Percentiles rank a stretch among this genome's conserved stretches.
Evolutionary conservation across 2,329 filamentous ascomycete species (phyloP).

Genomic region (Sordariomycetes sp.): DNA sequence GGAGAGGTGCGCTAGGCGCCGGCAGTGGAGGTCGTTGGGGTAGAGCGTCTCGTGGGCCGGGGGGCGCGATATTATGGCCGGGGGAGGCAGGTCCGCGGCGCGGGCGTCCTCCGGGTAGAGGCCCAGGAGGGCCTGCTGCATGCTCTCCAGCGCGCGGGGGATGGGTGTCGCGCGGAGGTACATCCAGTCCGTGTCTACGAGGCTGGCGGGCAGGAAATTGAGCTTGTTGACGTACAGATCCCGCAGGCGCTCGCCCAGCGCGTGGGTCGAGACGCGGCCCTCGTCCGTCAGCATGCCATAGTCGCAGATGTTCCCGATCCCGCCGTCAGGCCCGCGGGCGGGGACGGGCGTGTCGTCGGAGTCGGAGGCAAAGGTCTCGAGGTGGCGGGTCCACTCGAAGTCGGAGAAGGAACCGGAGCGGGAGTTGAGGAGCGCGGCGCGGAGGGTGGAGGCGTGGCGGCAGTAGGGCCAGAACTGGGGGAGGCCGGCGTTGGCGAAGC

Average conservation of each 20-base stretch:
- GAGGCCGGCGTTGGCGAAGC: slow-evolving; percentile 71
- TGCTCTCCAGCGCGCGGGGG: slow-evolving; percentile 61
- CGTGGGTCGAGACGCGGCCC: slow-evolving; percentile 58
- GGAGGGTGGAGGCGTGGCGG: slow-evolving; percentile 58
- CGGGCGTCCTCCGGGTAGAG: slow-evolving; percentile 50
- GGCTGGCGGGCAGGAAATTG: slow-evolving; percentile 49
- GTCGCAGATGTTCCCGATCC: slow-evolving; percentile 73
- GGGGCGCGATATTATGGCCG: slow-evolving; percentile 52
- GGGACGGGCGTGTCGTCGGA: slow-evolving; percentile 60
- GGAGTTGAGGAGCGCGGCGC: slow-evolving; percentile 29
- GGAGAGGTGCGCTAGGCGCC: slow-evolving; percentile 56
- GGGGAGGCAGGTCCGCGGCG: slow-evolving; percentile 35
- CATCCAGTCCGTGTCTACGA: slow-evolving; percentile 39
- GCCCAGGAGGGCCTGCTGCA: slow-evolving; percentile 63
- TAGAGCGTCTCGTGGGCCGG: slow-evolving; percentile 64
- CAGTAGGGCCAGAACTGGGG: slow-evolving; percentile 80
- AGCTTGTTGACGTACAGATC: slow-evolving; percentile 64
- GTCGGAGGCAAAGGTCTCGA: slow-evolving; percentile 68
- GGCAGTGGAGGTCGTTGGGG: slow-evolving; percentile 64
- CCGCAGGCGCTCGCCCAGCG: slow-evolving; percentile 54
- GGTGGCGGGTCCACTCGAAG: slow-evolving; percentile 52
- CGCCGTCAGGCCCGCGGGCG: slow-evolving; percentile 51
- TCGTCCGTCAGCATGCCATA: slow-evolving; percentile 64
- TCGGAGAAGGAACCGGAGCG: slow-evolving; percentile 22
- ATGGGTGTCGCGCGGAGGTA: slow-evolving; percentile 66